phyloP scores from a whole-genome alignment of 2,329 filamentous ascomycete species.

The Seiridium unicorne region DNA sequence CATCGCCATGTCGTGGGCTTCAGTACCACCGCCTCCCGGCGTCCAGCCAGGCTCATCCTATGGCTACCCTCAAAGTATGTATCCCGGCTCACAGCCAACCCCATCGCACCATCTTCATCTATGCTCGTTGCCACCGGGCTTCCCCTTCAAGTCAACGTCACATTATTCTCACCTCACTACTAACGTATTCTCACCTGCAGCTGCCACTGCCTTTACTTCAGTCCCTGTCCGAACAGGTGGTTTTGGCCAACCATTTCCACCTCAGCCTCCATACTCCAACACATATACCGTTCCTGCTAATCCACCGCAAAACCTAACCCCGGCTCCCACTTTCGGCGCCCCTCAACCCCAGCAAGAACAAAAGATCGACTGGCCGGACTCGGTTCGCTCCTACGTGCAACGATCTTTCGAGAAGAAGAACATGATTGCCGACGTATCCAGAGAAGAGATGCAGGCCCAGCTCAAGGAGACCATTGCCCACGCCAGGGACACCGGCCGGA shows the following conservation, averaged over 20 bases:
- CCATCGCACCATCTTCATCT: background rate
- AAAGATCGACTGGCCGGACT: slow-evolving; percentile 76
- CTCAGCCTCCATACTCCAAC: slow-evolving; percentile 24
- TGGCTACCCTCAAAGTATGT: slow-evolving; percentile 22
- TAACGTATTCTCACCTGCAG: slow-evolving; percentile 28
- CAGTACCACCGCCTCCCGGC: slow-evolving; percentile 22
- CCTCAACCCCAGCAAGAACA: slow-evolving; percentile 38
- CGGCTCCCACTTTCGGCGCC: slow-evolving; percentile 25
- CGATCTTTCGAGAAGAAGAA: slow-evolving; percentile 80
- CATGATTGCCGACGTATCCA: slow-evolving; percentile 59
- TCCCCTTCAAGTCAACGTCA: background rate
- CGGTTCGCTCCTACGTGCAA: slow-evolving; percentile 86
- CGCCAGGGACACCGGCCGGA: slow-evolving; percentile 70
- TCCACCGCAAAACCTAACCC: slow-evolving; percentile 26
- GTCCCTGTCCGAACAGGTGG: slow-evolving; percentile 39
- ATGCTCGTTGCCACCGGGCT: background rate
- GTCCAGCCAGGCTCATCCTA: slow-evolving; percentile 19
- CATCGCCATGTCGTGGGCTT: slow-evolving; percentile 9
- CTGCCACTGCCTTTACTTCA: slow-evolving; percentile 38
- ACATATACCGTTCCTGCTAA: slow-evolving; percentile 30
- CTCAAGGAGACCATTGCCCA: slow-evolving; percentile 82
- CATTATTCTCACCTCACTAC: slow-evolving; percentile 10
- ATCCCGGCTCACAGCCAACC: background rate
- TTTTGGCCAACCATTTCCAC: slow-evolving; percentile 29
- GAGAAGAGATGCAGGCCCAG: slow-evolving; percentile 76